Evolutionary conservation across 83 land plant genomes (phyloP).

Genomic region (Picea engelmannii): DNA sequence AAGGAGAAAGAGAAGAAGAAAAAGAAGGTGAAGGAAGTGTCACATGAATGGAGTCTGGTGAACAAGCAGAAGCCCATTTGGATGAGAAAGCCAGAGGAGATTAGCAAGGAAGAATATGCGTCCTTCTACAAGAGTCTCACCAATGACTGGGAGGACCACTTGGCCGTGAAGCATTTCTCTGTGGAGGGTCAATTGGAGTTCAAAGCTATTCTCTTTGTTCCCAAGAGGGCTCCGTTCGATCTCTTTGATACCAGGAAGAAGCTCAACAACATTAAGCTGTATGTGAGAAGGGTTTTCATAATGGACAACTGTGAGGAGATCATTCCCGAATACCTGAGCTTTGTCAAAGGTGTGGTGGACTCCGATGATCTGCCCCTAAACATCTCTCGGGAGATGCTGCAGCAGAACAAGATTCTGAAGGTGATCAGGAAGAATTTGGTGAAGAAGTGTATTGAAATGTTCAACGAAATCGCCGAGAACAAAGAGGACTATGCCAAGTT

Average conservation of each 20-base stretch:
- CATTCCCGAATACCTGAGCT: slow-evolving; percentile 64
- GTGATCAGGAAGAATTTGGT: slow-evolving; percentile 67
- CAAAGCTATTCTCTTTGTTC: slow-evolving; percentile 78
- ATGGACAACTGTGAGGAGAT: slow-evolving; percentile 75
- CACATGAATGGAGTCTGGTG: slow-evolving; percentile 69
- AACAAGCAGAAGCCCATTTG: slow-evolving; percentile 89
- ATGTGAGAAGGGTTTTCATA: slow-evolving; percentile 69
- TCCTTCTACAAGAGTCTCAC: slow-evolving; percentile 83
- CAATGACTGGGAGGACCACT: slow-evolving; percentile 83
- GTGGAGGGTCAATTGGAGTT: slow-evolving; percentile 82
- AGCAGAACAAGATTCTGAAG: slow-evolving; percentile 69
- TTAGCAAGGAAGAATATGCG: slow-evolving; percentile 78
- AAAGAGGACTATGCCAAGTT: slow-evolving; percentile 65
- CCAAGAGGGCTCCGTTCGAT: slow-evolving; percentile 50
- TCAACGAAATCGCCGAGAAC: slow-evolving; percentile 62
- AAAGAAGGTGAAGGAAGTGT: slow-evolving; percentile 79
- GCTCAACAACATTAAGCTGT: slow-evolving; percentile 79
- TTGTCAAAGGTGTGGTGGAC: slow-evolving; percentile 84
- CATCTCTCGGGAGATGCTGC: slow-evolving; percentile 25
- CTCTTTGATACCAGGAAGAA: slow-evolving; percentile 25
- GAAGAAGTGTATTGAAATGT: slow-evolving; percentile 69
- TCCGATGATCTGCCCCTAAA: slow-evolving; percentile 45
- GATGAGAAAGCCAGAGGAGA: slow-evolving; percentile 77
- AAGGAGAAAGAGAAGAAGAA: slow-evolving; percentile 59
- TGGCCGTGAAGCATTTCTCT: slow-evolving; percentile 79